phyloP scores from a whole-genome alignment of 495 filamentous ascomycete species.

The Aspergillus bridgeri region DNA sequence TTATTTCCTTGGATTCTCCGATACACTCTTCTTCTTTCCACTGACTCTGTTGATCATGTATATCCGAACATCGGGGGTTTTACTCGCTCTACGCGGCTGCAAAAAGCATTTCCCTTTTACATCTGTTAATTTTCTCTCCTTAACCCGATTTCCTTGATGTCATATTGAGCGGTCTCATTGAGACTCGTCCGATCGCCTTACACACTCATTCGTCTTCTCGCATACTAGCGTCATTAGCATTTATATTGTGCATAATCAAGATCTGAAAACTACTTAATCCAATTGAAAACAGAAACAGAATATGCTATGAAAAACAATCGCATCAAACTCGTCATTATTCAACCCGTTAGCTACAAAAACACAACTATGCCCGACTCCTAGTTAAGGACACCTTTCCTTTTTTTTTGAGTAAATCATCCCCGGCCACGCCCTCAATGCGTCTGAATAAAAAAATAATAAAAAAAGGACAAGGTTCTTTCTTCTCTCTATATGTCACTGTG shows the following conservation, averaged over 20 bases:
- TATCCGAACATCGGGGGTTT: neutral
- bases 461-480: neutral
- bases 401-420: neutral
- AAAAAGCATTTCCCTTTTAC: neutral
- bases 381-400: neutral
- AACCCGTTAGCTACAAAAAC: neutral
- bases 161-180: neutral
- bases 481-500: neutral
- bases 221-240: slow-evolving; percentile 5
- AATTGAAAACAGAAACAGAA: neutral
- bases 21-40: neutral
- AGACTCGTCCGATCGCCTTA: neutral
- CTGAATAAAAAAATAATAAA: neutral
- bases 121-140: neutral
- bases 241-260: neutral
- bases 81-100: neutral
- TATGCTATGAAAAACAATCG: neutral
- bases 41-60: neutral
- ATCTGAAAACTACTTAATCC: neutral
- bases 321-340: neutral
- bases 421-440: neutral
- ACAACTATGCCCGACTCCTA: neutral
- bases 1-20: neutral
- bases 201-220: neutral
- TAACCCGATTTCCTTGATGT: neutral